Percentiles rank a stretch among this genome's conserved stretches.
Evolutionary conservation across 1,284 basidiomycete species (phyloP).

Genomic region (Coriolopsis trogii): DNA sequence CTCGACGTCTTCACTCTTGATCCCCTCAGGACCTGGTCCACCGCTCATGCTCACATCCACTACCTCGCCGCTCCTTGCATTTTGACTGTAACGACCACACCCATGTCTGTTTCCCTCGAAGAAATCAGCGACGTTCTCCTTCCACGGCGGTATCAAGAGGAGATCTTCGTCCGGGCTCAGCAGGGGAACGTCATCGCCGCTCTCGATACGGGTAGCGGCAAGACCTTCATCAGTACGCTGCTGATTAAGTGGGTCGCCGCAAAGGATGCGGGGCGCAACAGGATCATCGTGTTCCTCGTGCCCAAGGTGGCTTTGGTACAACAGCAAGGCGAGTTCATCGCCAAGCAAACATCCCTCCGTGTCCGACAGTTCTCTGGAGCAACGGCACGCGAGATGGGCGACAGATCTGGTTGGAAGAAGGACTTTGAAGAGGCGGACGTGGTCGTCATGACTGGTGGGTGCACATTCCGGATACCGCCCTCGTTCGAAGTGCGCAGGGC

Average conservation of each 20-base stretch:
- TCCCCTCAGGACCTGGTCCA: too few species aligned
- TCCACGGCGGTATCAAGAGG: slow-evolving; percentile 68
- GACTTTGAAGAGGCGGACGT: slow-evolving; percentile 69
- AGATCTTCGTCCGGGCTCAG: slow-evolving; percentile 75
- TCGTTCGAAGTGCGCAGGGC: not conserved
- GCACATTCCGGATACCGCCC: not conserved
- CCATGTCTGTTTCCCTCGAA: slow-evolving; percentile 29
- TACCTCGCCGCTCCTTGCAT: not conserved
- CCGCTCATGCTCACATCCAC: too few species aligned
- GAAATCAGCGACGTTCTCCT: slow-evolving; percentile 37
- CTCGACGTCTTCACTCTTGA: too few species aligned
- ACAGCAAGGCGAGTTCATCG: slow-evolving; percentile 75
- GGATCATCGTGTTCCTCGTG: slow-evolving; percentile 73
- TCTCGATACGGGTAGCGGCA: slow-evolving; percentile 78
- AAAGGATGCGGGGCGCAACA: slow-evolving; percentile 47
- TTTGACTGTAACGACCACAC: not conserved
- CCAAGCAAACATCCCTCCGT: slow-evolving; percentile 63
- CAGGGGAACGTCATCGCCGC: slow-evolving; percentile 77
- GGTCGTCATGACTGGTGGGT: slow-evolving; percentile 78
- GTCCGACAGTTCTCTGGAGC: slow-evolving; percentile 71
- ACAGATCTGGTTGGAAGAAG: slow-evolving; percentile 64
- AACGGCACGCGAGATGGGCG: slow-evolving; percentile 68
- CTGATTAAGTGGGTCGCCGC: slow-evolving; percentile 75
- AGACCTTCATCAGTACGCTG: slow-evolving; percentile 81
- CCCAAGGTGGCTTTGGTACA: slow-evolving; percentile 82